A percentile compares a stretch with the other conserved stretches of the same genome.
Conservation (phyloP, 176 grass and related monocot species). For the Poa annua region DNA sequence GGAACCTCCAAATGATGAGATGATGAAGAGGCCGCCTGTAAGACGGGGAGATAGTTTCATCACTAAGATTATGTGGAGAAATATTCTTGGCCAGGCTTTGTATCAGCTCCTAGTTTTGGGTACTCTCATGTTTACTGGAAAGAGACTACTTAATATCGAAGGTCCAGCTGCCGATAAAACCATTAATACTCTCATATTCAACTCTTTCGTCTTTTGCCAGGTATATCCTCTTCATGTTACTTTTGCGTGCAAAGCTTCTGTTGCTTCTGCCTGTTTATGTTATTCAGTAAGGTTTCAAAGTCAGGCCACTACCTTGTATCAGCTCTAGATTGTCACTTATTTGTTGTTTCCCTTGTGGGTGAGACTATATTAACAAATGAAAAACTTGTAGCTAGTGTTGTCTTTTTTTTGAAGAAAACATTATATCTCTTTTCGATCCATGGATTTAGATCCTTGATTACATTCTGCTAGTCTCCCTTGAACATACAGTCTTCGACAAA, state of each 20-base stretch:
- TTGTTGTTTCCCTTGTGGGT: not conserved
- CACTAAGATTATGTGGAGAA: slow-evolving; percentile 86
- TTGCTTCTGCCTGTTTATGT: not conserved
- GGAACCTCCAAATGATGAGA: slow-evolving; percentile 71
- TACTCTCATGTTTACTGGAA: slow-evolving; percentile 72
- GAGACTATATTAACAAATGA: not conserved
- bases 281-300: slow-evolving; percentile 11
- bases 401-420: not conserved
- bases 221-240: slow-evolving; percentile 37
- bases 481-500: not conserved
- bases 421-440: not conserved
- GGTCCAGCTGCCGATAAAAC: slow-evolving; percentile 60
- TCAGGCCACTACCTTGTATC: not conserved
- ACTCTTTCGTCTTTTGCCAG: slow-evolving; percentile 96
- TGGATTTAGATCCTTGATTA: not conserved
- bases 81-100: slow-evolving; percentile 86
- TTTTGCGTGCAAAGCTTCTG: slow-evolving; percentile 7
- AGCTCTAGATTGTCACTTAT: not conserved
- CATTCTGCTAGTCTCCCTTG: not conserved
- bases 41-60: slow-evolving; percentile 68
- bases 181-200: slow-evolving; percentile 89
- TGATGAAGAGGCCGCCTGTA: slow-evolving; percentile 75
- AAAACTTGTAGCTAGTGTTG: not conserved
- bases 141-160: slow-evolving; percentile 57
- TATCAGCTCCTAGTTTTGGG: slow-evolving; percentile 81